phyloP scores from a whole-genome alignment of 441 rosid species.

The Mallotus repandus region DNA sequence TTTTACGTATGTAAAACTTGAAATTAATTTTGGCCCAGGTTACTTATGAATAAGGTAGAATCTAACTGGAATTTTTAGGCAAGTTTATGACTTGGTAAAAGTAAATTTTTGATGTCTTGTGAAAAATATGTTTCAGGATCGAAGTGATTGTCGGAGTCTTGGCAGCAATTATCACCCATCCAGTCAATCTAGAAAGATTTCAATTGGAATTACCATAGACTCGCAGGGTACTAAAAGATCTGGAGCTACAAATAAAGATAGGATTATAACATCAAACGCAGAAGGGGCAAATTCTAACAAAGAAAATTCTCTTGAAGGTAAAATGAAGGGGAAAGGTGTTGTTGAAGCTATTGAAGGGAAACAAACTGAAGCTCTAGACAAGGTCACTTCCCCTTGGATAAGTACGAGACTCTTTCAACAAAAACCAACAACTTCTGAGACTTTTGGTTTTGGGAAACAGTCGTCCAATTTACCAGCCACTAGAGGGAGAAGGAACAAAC shows the following conservation, averaged over 20 bases:
- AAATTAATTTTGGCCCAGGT: neutral
- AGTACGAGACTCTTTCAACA: slow-evolving; percentile 39
- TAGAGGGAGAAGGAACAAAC: slow-evolving; percentile 37
- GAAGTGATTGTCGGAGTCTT: slow-evolving; percentile 48
- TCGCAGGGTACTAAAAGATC: slow-evolving; percentile 42
- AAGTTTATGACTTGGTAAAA: neutral
- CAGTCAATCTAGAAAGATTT: slow-evolving; percentile 76
- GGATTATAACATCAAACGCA: slow-evolving; percentile 27
- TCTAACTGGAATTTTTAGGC: neutral
- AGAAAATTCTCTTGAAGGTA: slow-evolving; percentile 31
- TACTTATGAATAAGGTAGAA: no score
- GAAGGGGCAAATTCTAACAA: slow-evolving; percentile 34
- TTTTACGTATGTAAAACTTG: neutral
- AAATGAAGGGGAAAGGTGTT: slow-evolving; percentile 30
- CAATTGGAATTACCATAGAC: slow-evolving; percentile 67
- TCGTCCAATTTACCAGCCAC: slow-evolving; percentile 35
- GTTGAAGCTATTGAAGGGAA: slow-evolving; percentile 33
- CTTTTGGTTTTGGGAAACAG: slow-evolving; percentile 28
- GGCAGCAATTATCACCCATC: slow-evolving; percentile 56
- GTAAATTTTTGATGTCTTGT: slow-evolving; percentile 4
- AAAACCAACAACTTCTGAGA: slow-evolving; percentile 39
- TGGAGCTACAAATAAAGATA: slow-evolving; percentile 33
- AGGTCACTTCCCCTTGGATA: slow-evolving; percentile 59
- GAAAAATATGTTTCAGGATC: slow-evolving; percentile 44
- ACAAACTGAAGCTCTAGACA: slow-evolving; percentile 34